A percentile compares a stretch with the other conserved stretches of the same genome.
phyloP scores from a whole-genome alignment of 2,329 filamentous ascomycete species.

The Colletotrichum liriopes region DNA sequence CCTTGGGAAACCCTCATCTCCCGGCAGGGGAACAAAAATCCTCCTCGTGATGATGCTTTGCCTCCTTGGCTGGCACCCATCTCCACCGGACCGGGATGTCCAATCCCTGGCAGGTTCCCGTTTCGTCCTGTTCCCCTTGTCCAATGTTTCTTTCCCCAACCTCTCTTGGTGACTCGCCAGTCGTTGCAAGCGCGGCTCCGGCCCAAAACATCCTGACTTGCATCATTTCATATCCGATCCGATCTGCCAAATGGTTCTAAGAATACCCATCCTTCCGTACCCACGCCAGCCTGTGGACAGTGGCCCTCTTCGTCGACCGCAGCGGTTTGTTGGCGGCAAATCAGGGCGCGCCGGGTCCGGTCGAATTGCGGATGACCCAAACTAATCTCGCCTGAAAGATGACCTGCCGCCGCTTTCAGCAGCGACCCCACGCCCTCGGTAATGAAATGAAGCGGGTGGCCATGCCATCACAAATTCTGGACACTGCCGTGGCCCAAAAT shows the following conservation, averaged over 20 bases:
- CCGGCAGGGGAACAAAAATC: conserved; percentile 30
- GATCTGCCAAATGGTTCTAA: conserved; percentile 43
- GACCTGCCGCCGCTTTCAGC: conserved; percentile 38
- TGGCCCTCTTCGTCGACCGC: background rate
- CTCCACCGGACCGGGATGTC: conserved; percentile 36
- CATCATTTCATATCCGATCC: conserved; percentile 44
- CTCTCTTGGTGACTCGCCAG: conserved; percentile 26
- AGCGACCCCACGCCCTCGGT: conserved; percentile 40
- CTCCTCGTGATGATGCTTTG: conserved; percentile 41
- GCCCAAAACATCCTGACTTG: conserved; percentile 39
- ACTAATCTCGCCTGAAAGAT: conserved; percentile 41
- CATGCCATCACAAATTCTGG: conserved; percentile 35
- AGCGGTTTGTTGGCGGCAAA: conserved; percentile 28
- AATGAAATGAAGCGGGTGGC: conserved; percentile 36
- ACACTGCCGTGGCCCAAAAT: conserved; percentile 28
- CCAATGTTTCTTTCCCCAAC: conserved; percentile 43
- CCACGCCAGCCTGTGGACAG: conserved; percentile 26
- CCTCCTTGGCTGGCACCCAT: conserved; percentile 38
- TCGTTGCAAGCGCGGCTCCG: conserved; percentile 41
- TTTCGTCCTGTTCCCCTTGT: conserved; percentile 39
- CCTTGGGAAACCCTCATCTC: conserved; percentile 37
- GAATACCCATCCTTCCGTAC: conserved; percentile 33
- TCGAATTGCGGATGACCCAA: conserved; percentile 42
- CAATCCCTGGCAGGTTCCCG: conserved; percentile 23
- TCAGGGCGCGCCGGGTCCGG: conserved; percentile 20